phyloP scores from a whole-genome alignment of 106 monocot species.

The Dactylorhiza incarnata region DNA sequence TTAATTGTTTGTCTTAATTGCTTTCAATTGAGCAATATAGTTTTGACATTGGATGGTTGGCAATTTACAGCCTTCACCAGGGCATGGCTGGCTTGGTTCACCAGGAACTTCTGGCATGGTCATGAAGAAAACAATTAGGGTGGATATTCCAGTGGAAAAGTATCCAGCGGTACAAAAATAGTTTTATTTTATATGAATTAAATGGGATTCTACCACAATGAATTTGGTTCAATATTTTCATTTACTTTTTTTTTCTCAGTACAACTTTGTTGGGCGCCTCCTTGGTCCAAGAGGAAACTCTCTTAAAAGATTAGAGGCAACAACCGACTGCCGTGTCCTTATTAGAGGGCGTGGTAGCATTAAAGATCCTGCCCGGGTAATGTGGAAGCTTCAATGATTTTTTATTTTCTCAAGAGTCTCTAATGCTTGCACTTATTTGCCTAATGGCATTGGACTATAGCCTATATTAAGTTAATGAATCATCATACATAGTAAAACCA shows the following conservation, averaged over 20 bases:
- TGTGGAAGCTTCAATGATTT: background rate
- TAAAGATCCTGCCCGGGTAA: slow-evolving; percentile 65
- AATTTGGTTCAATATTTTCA: background rate
- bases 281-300: slow-evolving; percentile 80
- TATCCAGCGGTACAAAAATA: slow-evolving; percentile 46
- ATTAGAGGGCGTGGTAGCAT: slow-evolving; percentile 78
- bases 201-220: background rate
- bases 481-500: background rate
- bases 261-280: slow-evolving; percentile 69
- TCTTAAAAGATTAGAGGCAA: slow-evolving; percentile 65
- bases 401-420: background rate
- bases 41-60: background rate
- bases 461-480: background rate
- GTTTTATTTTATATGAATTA: background rate
- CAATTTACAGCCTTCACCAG: slow-evolving; percentile 29
- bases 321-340: slow-evolving; percentile 64
- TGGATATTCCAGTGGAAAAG: slow-evolving; percentile 72
- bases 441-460: background rate
- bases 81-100: slow-evolving; percentile 50
- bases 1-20: background rate
- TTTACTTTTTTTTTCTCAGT: slow-evolving; percentile 30
- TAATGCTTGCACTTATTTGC: background rate
- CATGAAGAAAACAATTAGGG: slow-evolving; percentile 67
- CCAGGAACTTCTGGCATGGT: slow-evolving; percentile 53
- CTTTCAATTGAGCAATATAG: background rate